Percentiles rank a stretch among this genome's conserved stretches.
Conservation (phyloP, 1,284 basidiomycete species). For the Apiotrichum gracile region DNA sequence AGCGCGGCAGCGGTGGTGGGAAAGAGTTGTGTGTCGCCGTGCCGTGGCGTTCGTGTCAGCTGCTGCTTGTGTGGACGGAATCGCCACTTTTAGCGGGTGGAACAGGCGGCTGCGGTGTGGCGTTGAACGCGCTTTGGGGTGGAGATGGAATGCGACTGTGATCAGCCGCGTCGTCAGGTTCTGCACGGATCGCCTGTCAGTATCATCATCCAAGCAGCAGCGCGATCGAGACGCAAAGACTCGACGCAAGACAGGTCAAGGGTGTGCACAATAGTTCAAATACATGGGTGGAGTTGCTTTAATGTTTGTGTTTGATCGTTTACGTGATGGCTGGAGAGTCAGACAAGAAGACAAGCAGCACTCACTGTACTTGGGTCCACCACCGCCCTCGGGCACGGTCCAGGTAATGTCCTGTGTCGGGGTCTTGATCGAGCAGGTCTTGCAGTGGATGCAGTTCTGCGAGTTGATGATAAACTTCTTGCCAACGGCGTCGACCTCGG, state of each 20-base stretch:
- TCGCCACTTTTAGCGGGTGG: no score
- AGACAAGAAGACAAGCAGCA: not conserved
- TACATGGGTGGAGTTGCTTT: not conserved
- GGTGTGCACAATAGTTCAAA: constrained; percentile 4
- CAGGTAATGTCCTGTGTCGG: constrained; percentile 91
- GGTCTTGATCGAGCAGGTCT: constrained; percentile 84
- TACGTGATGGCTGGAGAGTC: constrained; percentile 18
- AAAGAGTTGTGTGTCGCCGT: no score
- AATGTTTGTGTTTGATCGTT: constrained; percentile 5
- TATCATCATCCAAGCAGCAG: no score
- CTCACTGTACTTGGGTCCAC: constrained; percentile 88
- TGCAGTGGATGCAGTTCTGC: constrained; percentile 65
- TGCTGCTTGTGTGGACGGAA: no score
- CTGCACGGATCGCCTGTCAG: no score
- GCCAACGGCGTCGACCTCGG: constrained; percentile 57
- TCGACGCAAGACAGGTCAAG: not conserved
- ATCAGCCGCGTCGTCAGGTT: no score
- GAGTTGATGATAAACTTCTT: constrained; percentile 95
- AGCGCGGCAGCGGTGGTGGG: no score
- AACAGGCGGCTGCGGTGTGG: no score
- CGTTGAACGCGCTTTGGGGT: no score
- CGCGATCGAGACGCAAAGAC: no score
- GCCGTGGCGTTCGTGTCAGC: no score
- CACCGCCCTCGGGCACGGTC: constrained; percentile 83
- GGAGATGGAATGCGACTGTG: no score